Base-by-base conservation (phyloP, 768 basidiomycete genomes). In the Mrakia gelida region DNA sequence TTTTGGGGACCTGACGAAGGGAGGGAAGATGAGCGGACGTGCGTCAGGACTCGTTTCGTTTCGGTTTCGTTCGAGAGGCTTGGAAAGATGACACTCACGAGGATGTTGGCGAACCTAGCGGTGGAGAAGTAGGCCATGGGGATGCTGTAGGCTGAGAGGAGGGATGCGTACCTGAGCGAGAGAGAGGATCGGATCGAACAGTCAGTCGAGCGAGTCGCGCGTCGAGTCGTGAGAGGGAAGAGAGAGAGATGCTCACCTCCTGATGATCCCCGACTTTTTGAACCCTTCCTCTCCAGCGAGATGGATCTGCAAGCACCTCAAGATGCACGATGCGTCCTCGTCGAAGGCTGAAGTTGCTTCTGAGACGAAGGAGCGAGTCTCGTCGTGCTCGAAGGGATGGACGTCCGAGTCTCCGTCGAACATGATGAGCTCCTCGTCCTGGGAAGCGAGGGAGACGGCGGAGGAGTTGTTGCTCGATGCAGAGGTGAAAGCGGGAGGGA, bases 1-100 rank as follows among this genome's bases (percentile, higher is more conserved):
- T 70, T n/a, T 45, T 45, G 21, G 67, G 67, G 41, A 70, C 67
- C 67, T 68, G 65, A 32, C n/a, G n/a, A n/a, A n/a, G n/a, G 65
- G 65, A 26, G 13, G 15, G 34, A 38, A 38, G 63, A 34, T 18
- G 28, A 61, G 59, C n/a, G n/a, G 16, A 38, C 3, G 34, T 18
- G 54, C 21, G 54, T 56, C 21, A 56, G 54, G 6, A 21, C 21
- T 2, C 26, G 54, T 18, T n/a, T 23, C 8, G 54, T 21, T 56
- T 45, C 45, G 45, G 15, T 8, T 56, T 45, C 45, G 45, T 1
- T 8, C 13, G 18, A 21, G 54, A 18, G 21, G 8, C 11, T 16
- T 8, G 10, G 18, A 26, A 23, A 10, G 21, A 38, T 16, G 34
- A 23, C 30, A 34, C 65, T 41, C 65, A 68, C 65, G 16, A 70